Base-by-base conservation (phyloP, 2,329 filamentous ascomycete species). In the Fusarium sp. region DNA sequence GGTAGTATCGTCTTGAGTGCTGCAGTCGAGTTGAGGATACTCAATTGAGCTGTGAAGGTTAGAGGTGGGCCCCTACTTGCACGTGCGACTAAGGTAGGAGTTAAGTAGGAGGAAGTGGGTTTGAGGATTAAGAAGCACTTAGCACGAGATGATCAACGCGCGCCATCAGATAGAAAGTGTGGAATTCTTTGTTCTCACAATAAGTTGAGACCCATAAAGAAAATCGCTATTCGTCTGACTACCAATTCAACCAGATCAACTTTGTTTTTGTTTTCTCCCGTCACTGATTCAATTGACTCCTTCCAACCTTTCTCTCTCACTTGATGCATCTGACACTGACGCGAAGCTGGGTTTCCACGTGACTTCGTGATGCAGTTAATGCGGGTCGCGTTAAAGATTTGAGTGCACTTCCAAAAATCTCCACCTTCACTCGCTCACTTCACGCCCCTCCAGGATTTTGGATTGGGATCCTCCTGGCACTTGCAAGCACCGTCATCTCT, bases 341-440 rank as follows among this genome's bases (percentile, higher is more conserved):
- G 72, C 64, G 59, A 15, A 39, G 51, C 42, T 51, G 32, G 4
- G 5, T 9, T 2, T 9, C 6, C 77, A 79, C 77, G 77, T 79
- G 77, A 79, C 51, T 71, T 75, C 77, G 77, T 67, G 77, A 77
- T 69, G 56, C 62, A 54, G 39, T 52, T 70, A 62, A 51, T 59
- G 62, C 63, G 63, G 64, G 66, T 71, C 56, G 77, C 72, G 72
- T 74, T 70, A 69, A 34, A 48, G 58, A 70, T 55, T 48, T 57
- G 38, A 38, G 64, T 38, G 28, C 66, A 51, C 44, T 44, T 66
- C 44, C 61, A 56, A 69, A 68, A 68, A 69, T 42, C 57, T 65
- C 66, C 66, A 69, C 66, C 64, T 56, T 68, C 54, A 22, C 42
- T 61, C 38, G 30, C 28, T 41, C 38, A 61, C 59, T 58, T 64